Percentiles rank a stretch among this genome's conserved stretches.
Evolutionary conservation across 2,329 filamentous ascomycete genomes (phyloP).

Genomic region (Sclerotinia minor): DNA sequence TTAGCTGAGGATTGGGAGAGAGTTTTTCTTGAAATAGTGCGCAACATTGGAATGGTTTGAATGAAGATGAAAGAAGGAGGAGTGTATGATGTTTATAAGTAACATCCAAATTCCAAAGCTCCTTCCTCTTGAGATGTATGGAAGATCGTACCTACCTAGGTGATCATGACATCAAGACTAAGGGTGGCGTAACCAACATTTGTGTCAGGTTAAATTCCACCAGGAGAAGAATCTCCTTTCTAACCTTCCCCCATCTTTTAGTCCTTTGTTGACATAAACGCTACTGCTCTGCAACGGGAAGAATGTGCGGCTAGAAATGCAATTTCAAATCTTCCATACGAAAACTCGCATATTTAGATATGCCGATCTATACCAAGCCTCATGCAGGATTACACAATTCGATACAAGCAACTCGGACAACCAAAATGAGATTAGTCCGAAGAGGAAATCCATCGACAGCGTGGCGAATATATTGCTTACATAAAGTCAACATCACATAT

Average conservation of each 20-base stretch:
- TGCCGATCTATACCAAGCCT: background rate
- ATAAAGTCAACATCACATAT: no score
- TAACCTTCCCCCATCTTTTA: background rate
- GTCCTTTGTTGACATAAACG: background rate
- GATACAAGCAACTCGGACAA: no score
- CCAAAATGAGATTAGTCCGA: no score
- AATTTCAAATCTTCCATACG: background rate
- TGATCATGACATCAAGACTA: slow-evolving; percentile 15
- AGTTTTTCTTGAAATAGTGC: slow-evolving; percentile 12
- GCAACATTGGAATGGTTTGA: background rate
- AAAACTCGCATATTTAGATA: background rate
- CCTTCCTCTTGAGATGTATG: background rate
- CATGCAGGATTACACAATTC: no score
- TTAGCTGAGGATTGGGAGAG: background rate
- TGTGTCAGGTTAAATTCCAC: background rate
- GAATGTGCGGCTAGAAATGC: background rate
- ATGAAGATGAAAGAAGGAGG: background rate
- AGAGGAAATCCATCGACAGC: no score
- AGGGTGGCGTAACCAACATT: background rate
- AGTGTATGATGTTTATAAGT: background rate
- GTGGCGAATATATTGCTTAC: no score
- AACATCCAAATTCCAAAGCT: background rate
- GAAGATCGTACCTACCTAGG: background rate
- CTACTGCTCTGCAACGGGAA: background rate
- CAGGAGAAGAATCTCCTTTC: background rate